Conservation (phyloP, 176 grass and related monocot species). For the Lolium perenne region DNA sequence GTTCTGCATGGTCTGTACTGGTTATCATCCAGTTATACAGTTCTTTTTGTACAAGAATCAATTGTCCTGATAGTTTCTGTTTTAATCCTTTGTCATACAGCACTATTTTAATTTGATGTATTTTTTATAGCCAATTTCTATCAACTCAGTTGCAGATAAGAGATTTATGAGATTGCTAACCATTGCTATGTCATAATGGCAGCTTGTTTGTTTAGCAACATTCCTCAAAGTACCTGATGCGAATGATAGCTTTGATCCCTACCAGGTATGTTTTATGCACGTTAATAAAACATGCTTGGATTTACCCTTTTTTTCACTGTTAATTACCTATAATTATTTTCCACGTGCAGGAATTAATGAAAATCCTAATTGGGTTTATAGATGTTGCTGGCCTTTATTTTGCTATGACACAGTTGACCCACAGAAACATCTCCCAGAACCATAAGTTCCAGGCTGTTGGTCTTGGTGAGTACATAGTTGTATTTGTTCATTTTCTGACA, state of each 20-base stretch:
- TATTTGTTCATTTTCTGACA: slow-evolving; percentile 9
- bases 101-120: background rate
- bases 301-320: slow-evolving; percentile 22
- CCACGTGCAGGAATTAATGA: slow-evolving; percentile 80
- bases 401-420: slow-evolving; percentile 91
- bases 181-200: slow-evolving; percentile 39
- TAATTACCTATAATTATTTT: slow-evolving; percentile 39
- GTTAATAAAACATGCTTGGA: slow-evolving; percentile 14
- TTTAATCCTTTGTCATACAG: background rate
- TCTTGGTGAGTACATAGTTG: slow-evolving; percentile 68
- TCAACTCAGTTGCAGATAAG: background rate
- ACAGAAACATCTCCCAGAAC: slow-evolving; percentile 99
- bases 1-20: slow-evolving; percentile 25
- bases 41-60: background rate
- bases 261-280: slow-evolving; percentile 66
- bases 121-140: background rate
- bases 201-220: slow-evolving; percentile 97
- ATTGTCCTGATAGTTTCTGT: slow-evolving; percentile 25
- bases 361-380: slow-evolving; percentile 87
- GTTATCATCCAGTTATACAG: slow-evolving; percentile 4
- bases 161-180: slow-evolving; percentile 37
- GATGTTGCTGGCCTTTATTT: slow-evolving; percentile 99
- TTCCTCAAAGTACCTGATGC: slow-evolving; percentile 92
- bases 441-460: slow-evolving; percentile 99
- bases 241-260: slow-evolving; percentile 95